Evolutionary conservation across 495 filamentous ascomycete species (phyloP), one percentile per base, ranked within the genome.

Genomic region (Penicillium angulare): DNA sequence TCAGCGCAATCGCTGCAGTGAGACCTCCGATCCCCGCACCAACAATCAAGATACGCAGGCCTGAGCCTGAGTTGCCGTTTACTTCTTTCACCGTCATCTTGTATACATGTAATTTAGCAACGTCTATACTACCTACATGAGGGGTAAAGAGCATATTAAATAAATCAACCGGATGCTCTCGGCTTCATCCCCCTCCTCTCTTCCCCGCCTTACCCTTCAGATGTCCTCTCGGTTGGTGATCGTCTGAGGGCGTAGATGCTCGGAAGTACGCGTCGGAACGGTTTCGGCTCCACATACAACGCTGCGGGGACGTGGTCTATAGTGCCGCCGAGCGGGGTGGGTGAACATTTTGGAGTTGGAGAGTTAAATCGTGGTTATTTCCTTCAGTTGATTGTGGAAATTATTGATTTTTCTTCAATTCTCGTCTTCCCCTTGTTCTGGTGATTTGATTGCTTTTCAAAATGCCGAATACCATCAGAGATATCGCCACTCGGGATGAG

Each of bases 1-100:
- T 69, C 10, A 85, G 56, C 7, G 69, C 78, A 53, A 83, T 76
- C 0, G 81, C 80, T 12, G 79, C 73, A 1, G 72, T 64, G 22
- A 83, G 56, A 7, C 81, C 79, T 10, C 78, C 78, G 17, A 83
- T 83, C 0, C 82, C 80, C 13, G 76, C 80, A 12, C 80, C 81
- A n/a, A 79, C 72, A 18, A 84, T 79, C 51, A 73, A 49, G 42
- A 82, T 59, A n/a, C 53, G 60, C 15, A 70, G 57, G 18, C 64
- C 63, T 6, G 40, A 22, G 21, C 54, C 43, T 29, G 51, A 22
- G 3, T 46, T 23, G 3, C 42, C 40, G 26, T 49, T 55, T 6
- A 55, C 12, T 31, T 59, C 47, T 47, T 44, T 54, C 31, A 46
- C 15, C 43, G 52, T 51, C 56, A 59, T 57, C 9, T 40, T 57